Conservation (phyloP, 2,329 filamentous ascomycete genomes). For the Colletotrichum magnum region DNA sequence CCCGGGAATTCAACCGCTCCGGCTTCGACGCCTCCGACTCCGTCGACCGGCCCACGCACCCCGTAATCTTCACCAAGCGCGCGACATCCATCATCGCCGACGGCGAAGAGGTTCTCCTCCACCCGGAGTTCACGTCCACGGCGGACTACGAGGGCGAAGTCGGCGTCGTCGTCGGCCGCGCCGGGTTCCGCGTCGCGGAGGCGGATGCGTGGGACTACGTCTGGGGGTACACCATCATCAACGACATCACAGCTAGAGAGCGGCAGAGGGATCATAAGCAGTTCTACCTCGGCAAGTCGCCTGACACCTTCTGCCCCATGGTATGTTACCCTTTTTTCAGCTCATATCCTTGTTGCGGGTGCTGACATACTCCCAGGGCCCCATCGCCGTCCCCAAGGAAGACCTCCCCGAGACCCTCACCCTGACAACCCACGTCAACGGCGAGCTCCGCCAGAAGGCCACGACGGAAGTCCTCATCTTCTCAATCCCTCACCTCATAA, state of each 20-base stretch:
- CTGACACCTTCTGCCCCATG: conserved; percentile 70
- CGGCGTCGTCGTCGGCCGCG: conserved; percentile 67
- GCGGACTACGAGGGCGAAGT: conserved; percentile 71
- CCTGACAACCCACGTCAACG: conserved; percentile 61
- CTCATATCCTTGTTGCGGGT: not conserved
- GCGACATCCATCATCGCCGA: conserved; percentile 66
- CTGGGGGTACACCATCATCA: conserved; percentile 70
- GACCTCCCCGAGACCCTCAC: conserved; percentile 58
- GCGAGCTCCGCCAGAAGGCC: conserved; percentile 60
- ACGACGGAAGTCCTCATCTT: conserved; percentile 63
- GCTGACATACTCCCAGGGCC: conserved; percentile 52
- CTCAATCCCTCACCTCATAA: conserved; percentile 56
- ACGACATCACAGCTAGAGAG: conserved; percentile 66
- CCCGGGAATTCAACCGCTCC: conserved; percentile 69
- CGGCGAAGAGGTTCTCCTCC: conserved; percentile 61
- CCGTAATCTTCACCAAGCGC: conserved; percentile 70
- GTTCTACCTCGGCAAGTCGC: conserved; percentile 71
- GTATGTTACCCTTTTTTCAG: conserved; percentile 43
- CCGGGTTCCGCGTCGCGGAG: conserved; percentile 59
- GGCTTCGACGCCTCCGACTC: conserved; percentile 71
- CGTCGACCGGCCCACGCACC: conserved; percentile 64
- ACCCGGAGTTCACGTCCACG: conserved; percentile 62
- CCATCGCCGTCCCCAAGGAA: conserved; percentile 63
- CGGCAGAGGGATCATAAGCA: conserved; percentile 70
- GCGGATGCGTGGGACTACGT: conserved; percentile 64